Evolutionary conservation across 495 filamentous ascomycete genomes (phyloP).

Genomic region (Pseudomonodictys pantanalensis): DNA sequence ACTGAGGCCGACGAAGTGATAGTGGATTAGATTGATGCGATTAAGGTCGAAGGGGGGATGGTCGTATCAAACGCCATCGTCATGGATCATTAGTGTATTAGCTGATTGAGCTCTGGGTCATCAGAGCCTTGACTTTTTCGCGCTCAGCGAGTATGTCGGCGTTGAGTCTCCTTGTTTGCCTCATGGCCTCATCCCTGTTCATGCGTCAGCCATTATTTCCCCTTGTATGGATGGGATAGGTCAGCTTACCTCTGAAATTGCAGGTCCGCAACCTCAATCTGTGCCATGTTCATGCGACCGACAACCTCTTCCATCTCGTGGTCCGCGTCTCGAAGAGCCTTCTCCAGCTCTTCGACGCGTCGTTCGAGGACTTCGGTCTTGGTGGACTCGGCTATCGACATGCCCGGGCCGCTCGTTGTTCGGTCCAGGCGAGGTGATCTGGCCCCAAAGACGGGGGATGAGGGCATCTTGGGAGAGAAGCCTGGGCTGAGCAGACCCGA

Average conservation of each 20-base stretch:
- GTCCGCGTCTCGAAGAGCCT: conserved; percentile 76
- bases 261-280: conserved; percentile 89
- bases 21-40: background rate
- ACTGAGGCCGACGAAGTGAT: background rate
- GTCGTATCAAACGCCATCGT: background rate
- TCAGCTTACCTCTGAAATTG: conserved; percentile 75
- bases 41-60: background rate
- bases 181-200: conserved; percentile 75
- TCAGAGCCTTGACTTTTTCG: conserved; percentile 50
- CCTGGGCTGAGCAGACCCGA: conserved; percentile 34
- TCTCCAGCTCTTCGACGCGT: conserved; percentile 74
- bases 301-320: conserved; percentile 92
- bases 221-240: background rate
- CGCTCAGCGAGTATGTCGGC: conserved; percentile 59
- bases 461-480: conserved; percentile 50
- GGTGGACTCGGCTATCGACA: conserved; percentile 59
- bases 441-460: conserved; percentile 61
- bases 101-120: conserved; percentile 31
- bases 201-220: conserved; percentile 35
- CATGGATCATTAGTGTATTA: conserved; percentile 7
- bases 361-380: conserved; percentile 71
- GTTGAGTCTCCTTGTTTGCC: conserved; percentile 75
- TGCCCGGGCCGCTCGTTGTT: conserved; percentile 56
- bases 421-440: conserved; percentile 58
- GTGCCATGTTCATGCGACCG: conserved; percentile 83